These are phyloP conservation scores for Eimeria zaria DNA, from an alignment of 169 alveolate genomes.

Conservation along the genomic window DNA sequence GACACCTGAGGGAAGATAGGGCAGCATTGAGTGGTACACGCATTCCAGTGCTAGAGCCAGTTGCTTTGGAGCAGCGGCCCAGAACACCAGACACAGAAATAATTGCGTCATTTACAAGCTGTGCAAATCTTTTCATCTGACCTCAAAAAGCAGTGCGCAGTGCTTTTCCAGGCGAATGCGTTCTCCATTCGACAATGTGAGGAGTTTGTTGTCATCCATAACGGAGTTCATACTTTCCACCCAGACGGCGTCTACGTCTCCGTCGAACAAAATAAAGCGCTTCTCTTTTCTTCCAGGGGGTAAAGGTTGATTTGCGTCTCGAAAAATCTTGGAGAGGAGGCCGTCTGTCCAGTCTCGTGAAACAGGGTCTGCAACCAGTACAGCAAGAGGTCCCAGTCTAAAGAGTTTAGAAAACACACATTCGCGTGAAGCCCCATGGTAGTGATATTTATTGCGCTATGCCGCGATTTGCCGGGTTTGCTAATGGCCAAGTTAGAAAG, in stretches of 20 bases:
- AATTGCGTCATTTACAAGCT: not conserved
- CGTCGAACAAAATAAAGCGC: constrained; percentile 95
- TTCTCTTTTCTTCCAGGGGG: constrained; percentile 90
- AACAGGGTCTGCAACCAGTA: constrained; percentile 90
- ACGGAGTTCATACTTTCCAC: constrained; percentile 98
- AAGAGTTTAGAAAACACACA: not conserved
- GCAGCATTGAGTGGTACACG: not conserved
- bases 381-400: constrained; percentile 89
- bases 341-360: constrained; percentile 99
- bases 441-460: not conserved
- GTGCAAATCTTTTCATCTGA: constrained; percentile 38
- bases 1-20: constrained; percentile 95
- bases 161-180: constrained; percentile 97
- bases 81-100: not conserved
- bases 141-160: constrained; percentile 97
- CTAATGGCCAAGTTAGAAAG: not conserved
- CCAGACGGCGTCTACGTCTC: constrained; percentile 98
- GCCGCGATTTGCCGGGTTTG: not conserved
- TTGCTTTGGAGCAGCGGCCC: not conserved
- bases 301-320: constrained; percentile 50
- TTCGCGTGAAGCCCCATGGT: not conserved
- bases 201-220: constrained; percentile 96
- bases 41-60: not conserved
- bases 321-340: constrained; percentile 83
- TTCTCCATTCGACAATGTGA: constrained; percentile 96